Percentiles rank a stretch among this genome's conserved stretches.
These are phyloP conservation scores for Capronia epimyces DNA, from an alignment of 2,329 filamentous ascomycete species.

Conservation along the genomic window DNA sequence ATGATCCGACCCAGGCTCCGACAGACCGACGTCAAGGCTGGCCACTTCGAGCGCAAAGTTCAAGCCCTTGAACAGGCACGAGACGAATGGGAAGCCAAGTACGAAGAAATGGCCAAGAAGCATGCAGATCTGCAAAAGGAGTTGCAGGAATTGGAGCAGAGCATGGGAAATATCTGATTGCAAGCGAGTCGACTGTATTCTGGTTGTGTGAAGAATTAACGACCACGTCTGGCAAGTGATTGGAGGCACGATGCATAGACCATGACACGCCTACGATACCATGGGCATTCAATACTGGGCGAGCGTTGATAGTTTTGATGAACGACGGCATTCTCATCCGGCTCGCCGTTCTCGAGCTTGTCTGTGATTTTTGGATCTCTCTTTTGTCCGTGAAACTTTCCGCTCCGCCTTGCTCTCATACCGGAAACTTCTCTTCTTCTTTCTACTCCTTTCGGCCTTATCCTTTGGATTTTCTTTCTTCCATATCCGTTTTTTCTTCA, in stretches of 20 bases:
- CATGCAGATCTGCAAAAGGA: conserved; percentile 79
- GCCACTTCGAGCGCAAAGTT: conserved; percentile 98
- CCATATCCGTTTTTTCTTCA: conserved; percentile 39
- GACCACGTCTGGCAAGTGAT: conserved; percentile 21
- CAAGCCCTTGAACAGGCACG: conserved; percentile 88
- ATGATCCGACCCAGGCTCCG: conserved; percentile 62
- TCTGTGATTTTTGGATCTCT: conserved; percentile 65
- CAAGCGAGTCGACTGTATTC: conserved; percentile 23
- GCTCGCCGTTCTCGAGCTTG: conserved; percentile 55
- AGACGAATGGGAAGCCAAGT: conserved; percentile 95
- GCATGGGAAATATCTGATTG: conserved; percentile 83
- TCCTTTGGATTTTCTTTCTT: conserved; percentile 41
- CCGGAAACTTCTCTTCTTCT: conserved; percentile 84
- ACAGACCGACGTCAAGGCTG: conserved; percentile 98
- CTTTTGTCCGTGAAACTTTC: conserved; percentile 54
- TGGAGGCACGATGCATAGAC: conserved; percentile 20
- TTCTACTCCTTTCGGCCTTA: conserved; percentile 46
- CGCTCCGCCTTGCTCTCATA: conserved; percentile 87
- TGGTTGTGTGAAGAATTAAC: conserved; percentile 26
- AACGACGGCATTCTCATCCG: conserved; percentile 28
- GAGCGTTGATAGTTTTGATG: conserved; percentile 19
- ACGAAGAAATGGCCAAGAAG: conserved; percentile 95
- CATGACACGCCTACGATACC: conserved; percentile 24
- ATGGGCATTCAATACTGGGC: conserved; percentile 23
- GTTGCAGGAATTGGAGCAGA: conserved; percentile 79